These are phyloP conservation scores for Colletotrichum tropicicola DNA, from an alignment of 2,329 filamentous ascomycete species.

Conservation along the genomic window DNA sequence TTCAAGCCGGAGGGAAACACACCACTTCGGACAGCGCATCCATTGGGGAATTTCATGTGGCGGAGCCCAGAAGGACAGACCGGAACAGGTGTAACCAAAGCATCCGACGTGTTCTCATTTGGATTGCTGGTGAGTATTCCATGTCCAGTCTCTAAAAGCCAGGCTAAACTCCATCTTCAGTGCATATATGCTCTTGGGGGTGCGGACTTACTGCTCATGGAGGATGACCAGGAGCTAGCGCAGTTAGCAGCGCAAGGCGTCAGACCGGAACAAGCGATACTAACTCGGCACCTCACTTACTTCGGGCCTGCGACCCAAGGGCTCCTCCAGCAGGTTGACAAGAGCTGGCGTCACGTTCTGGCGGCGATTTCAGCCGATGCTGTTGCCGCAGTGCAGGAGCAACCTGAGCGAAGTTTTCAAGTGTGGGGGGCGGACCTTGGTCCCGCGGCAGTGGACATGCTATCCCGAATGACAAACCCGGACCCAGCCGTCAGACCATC, in stretches of 20 bases:
- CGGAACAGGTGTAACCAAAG: slow-evolving; percentile 41
- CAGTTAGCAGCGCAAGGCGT: neutral
- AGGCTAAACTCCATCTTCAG: slow-evolving; percentile 37
- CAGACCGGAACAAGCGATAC: neutral
- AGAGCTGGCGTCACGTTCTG: neutral
- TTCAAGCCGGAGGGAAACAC: slow-evolving; percentile 40
- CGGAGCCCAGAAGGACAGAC: slow-evolving; percentile 48
- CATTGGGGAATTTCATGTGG: slow-evolving; percentile 49
- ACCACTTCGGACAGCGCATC: slow-evolving; percentile 35
- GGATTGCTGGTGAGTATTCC: slow-evolving; percentile 44
- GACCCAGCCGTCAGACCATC: neutral
- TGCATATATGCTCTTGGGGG: slow-evolving; percentile 44
- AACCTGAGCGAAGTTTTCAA: neutral
- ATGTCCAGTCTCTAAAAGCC: slow-evolving; percentile 16
- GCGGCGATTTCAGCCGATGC: neutral
- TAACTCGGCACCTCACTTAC: neutral
- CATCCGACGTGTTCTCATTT: slow-evolving; percentile 48
- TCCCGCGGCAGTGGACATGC: neutral
- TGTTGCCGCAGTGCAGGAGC: neutral
- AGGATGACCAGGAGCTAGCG: no score
- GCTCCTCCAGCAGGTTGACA: neutral
- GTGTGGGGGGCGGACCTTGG: neutral
- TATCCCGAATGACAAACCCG: neutral
- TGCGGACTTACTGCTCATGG: neutral
- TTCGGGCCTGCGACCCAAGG: neutral